Conservation (phyloP, 306 rosid genomes). For the Myrica gale region DNA sequence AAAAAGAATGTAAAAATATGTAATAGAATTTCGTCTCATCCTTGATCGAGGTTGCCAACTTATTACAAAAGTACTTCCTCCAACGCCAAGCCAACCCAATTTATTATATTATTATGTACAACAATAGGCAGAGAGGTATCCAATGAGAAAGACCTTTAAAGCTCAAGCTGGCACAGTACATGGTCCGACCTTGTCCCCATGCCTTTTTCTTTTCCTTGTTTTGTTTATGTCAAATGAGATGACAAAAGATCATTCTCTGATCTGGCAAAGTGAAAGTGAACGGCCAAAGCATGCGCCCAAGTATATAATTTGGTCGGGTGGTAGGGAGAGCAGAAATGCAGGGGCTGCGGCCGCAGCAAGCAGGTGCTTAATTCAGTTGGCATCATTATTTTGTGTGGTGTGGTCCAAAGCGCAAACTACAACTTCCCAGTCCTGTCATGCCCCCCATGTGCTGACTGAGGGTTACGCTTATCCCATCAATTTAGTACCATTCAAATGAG, state of each 20-base stretch:
- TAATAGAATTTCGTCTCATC: neutral
- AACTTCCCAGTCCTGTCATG: neutral
- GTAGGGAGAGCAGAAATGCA: neutral
- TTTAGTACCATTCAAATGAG: neutral
- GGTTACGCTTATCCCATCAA: neutral
- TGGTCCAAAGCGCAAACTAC: neutral
- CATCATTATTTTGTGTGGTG: neutral
- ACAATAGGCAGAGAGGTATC: neutral
- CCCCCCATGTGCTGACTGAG: neutral
- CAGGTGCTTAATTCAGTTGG: neutral
- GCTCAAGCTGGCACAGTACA: neutral
- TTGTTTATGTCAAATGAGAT: neutral
- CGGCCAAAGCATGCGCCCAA: conserved; percentile 9
- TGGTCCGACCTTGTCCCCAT: conserved; percentile 1
- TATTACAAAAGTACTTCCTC: neutral
- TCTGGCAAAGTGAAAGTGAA: conserved; percentile 1
- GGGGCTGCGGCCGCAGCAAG: neutral
- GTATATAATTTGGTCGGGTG: neutral
- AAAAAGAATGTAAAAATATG: neutral
- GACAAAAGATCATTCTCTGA: conserved; percentile 16
- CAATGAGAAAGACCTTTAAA: neutral
- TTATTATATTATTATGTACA: neutral
- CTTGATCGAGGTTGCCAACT: conserved; percentile 2
- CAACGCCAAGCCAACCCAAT: neutral
- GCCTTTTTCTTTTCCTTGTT: neutral